A percentile compares a stretch with the other conserved stretches of the same genome.
Conservation (phyloP, 2,329 filamentous ascomycete genomes). For the Neocucurbitaria cava region DNA sequence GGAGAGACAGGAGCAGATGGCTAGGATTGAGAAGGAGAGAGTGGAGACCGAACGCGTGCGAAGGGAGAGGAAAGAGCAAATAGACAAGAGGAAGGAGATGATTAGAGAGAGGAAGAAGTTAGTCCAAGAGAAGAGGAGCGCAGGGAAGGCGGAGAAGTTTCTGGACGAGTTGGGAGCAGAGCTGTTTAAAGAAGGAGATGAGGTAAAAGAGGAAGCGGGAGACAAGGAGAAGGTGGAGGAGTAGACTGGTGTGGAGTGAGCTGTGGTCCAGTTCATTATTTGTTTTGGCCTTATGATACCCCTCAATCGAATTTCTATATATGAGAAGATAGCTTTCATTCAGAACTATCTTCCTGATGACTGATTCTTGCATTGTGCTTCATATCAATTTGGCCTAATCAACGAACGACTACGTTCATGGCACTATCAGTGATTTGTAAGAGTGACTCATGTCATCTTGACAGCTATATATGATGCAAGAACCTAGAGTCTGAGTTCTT, state of each 20-base stretch:
- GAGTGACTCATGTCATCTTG: no score
- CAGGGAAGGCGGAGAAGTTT: constrained; percentile 76
- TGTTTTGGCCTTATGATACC: constrained; percentile 10
- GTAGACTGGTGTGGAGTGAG: neutral
- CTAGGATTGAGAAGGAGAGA: constrained; percentile 70
- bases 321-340: neutral
- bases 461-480: no score
- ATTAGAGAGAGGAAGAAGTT: constrained; percentile 66
- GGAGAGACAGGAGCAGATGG: constrained; percentile 75
- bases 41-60: constrained; percentile 71
- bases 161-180: constrained; percentile 60
- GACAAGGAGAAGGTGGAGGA: neutral
- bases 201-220: neutral
- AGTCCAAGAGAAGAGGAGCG: constrained; percentile 65
- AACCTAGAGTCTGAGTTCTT: no score
- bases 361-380: no score
- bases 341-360: no score
- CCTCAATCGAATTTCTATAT: neutral
- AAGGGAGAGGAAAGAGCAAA: constrained; percentile 54
- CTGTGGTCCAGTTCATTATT: neutral
- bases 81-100: constrained; percentile 68
- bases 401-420: no score
- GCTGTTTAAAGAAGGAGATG: constrained; percentile 20
- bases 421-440: no score
- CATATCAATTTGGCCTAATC: no score